Evolutionary conservation across 768 basidiomycete genomes (phyloP).

Genomic region (Trametes elegans): DNA sequence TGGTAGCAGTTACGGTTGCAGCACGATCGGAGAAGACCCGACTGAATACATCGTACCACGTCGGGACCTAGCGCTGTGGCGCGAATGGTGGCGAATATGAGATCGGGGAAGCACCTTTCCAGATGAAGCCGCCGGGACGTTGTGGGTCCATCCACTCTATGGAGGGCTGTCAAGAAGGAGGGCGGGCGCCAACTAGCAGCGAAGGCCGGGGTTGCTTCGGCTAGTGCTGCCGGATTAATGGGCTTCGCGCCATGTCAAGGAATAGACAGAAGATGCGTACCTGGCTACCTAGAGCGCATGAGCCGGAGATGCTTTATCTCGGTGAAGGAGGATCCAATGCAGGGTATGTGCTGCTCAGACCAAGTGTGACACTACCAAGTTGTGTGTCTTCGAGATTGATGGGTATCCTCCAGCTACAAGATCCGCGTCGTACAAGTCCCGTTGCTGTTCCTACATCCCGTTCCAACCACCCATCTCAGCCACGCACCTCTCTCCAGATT

Average conservation of each 20-base stretch:
- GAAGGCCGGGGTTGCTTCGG: background rate
- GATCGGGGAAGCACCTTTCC: background rate
- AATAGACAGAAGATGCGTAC: background rate
- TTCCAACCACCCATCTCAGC: background rate
- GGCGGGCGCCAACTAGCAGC: background rate
- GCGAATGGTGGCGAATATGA: background rate
- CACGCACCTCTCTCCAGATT: conserved; percentile 42
- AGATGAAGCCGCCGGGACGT: background rate
- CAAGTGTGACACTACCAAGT: too few relatives aligned
- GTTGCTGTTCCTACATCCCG: background rate
- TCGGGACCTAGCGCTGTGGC: background rate
- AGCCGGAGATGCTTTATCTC: too few relatives aligned
- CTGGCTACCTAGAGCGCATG: too few relatives aligned
- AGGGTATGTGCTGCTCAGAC: background rate
- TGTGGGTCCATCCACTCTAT: background rate
- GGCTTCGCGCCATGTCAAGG: background rate
- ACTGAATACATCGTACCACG: background rate
- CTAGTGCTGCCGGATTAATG: background rate
- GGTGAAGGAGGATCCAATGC: too few relatives aligned
- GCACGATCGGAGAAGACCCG: background rate
- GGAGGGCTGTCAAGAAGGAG: background rate
- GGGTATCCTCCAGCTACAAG: conserved; percentile 9
- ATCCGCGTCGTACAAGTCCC: background rate
- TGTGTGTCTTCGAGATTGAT: background rate
- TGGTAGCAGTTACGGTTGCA: too few relatives aligned